Conservation (phyloP, 495 filamentous ascomycete species). For the Podospora pseudocomata region DNA sequence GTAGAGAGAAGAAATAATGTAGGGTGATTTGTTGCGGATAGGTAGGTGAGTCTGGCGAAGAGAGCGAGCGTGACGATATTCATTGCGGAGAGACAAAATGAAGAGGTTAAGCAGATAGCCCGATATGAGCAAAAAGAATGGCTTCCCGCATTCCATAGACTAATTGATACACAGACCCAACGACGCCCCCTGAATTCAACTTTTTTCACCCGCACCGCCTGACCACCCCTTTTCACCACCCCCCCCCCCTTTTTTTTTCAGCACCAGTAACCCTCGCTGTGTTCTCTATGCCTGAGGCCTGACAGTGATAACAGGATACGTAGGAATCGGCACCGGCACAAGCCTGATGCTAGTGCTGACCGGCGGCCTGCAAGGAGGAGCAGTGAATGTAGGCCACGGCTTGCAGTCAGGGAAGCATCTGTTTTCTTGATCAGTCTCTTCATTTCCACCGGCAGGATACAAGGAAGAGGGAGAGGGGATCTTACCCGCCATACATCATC, state of each 20-base stretch:
- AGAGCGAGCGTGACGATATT: too few species aligned
- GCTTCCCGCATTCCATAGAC: too few species aligned
- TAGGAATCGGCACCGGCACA: constrained; percentile 1
- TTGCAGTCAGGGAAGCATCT: constrained; percentile 29
- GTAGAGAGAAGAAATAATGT: too few species aligned
- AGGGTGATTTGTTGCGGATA: too few species aligned
- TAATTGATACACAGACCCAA: too few species aligned
- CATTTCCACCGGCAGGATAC: background rate
- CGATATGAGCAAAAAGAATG: too few species aligned
- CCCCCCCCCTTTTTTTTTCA: background rate
- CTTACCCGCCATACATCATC: constrained; percentile 27
- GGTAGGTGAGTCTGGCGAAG: too few species aligned
- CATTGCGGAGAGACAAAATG: too few species aligned
- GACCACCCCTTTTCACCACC: background rate
- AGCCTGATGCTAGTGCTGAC: background rate
- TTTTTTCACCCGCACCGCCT: too few species aligned
- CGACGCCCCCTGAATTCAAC: too few species aligned
- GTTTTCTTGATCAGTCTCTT: background rate
- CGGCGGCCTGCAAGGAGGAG: constrained; percentile 9
- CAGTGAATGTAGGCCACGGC: constrained; percentile 19
- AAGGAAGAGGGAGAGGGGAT: background rate
- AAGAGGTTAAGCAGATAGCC: too few species aligned
- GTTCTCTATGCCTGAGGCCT: background rate
- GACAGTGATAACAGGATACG: background rate
- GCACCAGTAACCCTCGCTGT: background rate